Evolutionary conservation across 2,329 filamentous ascomycete genomes (phyloP).

Genomic region (Colletotrichum sp.): DNA sequence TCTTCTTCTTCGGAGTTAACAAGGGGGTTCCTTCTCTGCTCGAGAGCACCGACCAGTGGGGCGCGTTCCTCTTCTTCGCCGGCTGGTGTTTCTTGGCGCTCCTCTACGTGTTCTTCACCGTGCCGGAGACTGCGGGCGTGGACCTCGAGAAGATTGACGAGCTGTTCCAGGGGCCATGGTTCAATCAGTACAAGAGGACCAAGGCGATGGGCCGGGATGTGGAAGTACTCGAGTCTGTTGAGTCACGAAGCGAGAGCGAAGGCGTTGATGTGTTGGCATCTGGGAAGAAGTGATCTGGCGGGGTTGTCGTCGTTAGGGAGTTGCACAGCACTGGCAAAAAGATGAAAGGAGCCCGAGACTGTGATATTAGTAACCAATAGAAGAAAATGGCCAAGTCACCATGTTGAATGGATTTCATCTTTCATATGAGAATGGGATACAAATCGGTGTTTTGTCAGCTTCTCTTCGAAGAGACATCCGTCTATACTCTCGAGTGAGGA

Average conservation of each 20-base stretch:
- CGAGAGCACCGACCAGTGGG: constrained; percentile 40
- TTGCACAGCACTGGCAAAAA: accelerated
- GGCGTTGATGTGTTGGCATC: neutral
- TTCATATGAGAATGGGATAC: neutral
- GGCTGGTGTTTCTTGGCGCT: constrained; percentile 40
- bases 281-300: neutral
- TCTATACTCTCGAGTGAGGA: neutral
- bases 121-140: constrained; percentile 36
- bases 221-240: neutral
- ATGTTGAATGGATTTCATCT: neutral
- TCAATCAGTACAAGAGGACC: neutral
- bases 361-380: neutral
- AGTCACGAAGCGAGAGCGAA: neutral
- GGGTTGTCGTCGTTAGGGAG: neutral
- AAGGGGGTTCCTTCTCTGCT: constrained; percentile 37
- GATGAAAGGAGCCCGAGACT: accelerated
- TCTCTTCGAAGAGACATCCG: neutral
- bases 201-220: neutral
- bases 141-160: neutral
- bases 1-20: constrained; percentile 43
- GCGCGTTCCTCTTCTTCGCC: constrained; percentile 9
- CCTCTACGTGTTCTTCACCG: constrained; percentile 39
- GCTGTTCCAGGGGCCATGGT: neutral
- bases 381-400: too few relatives aligned
- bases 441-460: neutral